Conservation (phyloP, 257 asterid genomes). For the Plectranthus barbatus region DNA sequence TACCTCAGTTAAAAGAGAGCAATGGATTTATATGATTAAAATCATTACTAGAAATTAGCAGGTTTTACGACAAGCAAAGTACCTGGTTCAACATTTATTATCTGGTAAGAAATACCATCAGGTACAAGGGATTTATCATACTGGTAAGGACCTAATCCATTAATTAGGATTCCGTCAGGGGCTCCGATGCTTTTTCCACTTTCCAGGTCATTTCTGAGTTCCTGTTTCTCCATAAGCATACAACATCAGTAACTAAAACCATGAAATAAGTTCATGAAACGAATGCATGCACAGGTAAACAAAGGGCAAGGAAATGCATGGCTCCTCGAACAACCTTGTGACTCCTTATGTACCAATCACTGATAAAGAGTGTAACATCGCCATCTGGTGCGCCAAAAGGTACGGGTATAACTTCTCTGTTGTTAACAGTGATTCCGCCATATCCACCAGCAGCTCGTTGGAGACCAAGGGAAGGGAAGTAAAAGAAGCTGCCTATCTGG, state of each 20-base stretch:
- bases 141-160: constrained; percentile 85
- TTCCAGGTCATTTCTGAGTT: constrained; percentile 53
- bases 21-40: neutral
- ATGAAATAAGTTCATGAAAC: constrained; percentile 6
- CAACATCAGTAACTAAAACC: constrained; percentile 18
- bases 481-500: constrained; percentile 93
- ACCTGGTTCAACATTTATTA: constrained; percentile 81
- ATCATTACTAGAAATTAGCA: neutral
- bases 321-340: constrained; percentile 60
- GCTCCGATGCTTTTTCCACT: constrained; percentile 59
- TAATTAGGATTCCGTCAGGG: constrained; percentile 73
- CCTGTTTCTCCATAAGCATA: constrained; percentile 38
- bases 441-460: constrained; percentile 84
- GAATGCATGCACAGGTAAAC: neutral
- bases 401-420: constrained; percentile 68
- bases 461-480: constrained; percentile 68
- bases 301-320: neutral
- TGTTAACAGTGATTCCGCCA: constrained; percentile 77
- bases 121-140: constrained; percentile 51
- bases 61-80: neutral
- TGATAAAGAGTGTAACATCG: constrained; percentile 64
- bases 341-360: constrained; percentile 80
- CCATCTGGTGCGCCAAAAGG: constrained; percentile 78
- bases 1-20: neutral
- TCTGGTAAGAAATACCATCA: constrained; percentile 52